Evolutionary conservation across 805 yeast genomes (phyloP).

Genomic region (Blastobotrys terrestris): DNA sequence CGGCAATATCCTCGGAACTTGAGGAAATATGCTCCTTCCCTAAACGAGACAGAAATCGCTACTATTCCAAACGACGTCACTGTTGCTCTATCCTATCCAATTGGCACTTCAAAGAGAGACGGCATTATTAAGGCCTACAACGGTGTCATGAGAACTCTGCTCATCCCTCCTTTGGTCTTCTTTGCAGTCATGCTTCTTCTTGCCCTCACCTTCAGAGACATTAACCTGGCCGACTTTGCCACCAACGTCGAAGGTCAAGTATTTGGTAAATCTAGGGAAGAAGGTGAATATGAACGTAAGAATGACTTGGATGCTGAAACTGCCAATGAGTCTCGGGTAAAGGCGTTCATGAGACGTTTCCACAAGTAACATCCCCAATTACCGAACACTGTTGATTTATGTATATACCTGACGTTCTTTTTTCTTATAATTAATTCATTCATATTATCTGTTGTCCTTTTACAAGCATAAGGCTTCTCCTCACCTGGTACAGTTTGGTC

Average conservation of each 20-base stretch:
- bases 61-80: constrained; percentile 3
- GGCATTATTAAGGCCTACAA: constrained; percentile 10
- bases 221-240: background rate
- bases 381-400: too few relatives aligned
- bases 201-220: constrained; percentile 2
- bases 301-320: background rate
- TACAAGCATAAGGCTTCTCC: constrained; percentile 9
- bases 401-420: background rate
- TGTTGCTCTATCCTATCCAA: background rate
- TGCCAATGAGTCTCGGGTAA: background rate
- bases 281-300: background rate
- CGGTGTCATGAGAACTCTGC: constrained; percentile 9
- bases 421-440: background rate
- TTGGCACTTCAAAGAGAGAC: constrained; percentile 8
- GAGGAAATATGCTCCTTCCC: background rate
- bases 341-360: background rate
- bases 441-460: constrained; percentile 6
- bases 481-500: constrained; percentile 1
- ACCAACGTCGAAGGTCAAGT: background rate
- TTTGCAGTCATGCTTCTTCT: constrained; percentile 11
- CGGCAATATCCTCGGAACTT: constrained; percentile 5
- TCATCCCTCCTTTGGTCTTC: constrained; percentile 10
- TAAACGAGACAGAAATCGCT: background rate
- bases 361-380: background rate
- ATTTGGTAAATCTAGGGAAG: background rate